Conservation (phyloP, 2,329 filamentous ascomycete species). For the Aspergillus calidoustus region DNA sequence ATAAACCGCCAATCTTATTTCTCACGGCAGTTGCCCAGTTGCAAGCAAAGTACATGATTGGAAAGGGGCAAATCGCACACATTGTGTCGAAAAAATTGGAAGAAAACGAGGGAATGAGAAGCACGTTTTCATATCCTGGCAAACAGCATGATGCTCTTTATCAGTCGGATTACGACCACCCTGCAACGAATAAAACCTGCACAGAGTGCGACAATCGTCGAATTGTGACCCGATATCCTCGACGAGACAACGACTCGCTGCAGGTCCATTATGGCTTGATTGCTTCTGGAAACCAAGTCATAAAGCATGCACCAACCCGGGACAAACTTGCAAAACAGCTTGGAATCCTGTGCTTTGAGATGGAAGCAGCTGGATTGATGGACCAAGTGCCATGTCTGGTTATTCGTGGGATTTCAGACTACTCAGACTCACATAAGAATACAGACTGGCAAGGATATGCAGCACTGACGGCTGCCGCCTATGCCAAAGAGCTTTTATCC, state of each 20-base stretch:
- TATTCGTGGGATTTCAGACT: too few relatives aligned
- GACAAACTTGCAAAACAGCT: not conserved
- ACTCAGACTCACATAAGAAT: not conserved
- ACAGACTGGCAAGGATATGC: constrained; percentile 13
- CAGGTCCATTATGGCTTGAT: constrained; percentile 8
- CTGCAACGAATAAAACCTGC: not conserved
- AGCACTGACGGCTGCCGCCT: not conserved
- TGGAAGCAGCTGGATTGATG: constrained; percentile 15
- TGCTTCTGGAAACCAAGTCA: constrained; percentile 12
- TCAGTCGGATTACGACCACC: not conserved
- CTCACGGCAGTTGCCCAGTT: constrained; percentile 6
- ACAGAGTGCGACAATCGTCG: not conserved
- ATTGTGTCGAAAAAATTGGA: not conserved
- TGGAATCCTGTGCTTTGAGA: constrained; percentile 7
- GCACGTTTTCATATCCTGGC: not conserved
- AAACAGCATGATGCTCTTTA: not conserved
- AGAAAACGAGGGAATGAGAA: not conserved
- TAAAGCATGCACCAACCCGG: not conserved
- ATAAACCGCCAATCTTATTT: constrained; percentile 5
- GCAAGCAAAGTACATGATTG: not conserved
- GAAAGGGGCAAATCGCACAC: not conserved
- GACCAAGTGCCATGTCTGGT: not conserved
- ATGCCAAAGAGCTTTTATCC: not conserved
- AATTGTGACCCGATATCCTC: not conserved
- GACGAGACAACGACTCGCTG: not conserved